phyloP scores from a whole-genome alignment of 768 basidiomycete genomes.

The Psilocybe tampanensis region DNA sequence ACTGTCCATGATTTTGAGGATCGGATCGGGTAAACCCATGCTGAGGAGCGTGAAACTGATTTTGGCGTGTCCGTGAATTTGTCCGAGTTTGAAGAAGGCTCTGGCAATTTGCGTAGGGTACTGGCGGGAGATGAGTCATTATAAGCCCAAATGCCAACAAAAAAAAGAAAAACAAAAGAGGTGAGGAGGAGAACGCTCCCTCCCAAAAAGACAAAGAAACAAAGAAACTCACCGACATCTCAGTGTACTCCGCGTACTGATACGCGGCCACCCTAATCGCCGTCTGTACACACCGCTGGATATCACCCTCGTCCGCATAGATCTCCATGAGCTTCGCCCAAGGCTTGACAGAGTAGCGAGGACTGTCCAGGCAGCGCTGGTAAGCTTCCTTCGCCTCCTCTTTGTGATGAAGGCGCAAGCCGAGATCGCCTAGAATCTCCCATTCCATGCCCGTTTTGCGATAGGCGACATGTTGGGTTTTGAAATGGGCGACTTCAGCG shows the following conservation, averaged over 20 bases:
- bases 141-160: slow-evolving; percentile 6
- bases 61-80: slow-evolving; percentile 91
- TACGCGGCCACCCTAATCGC: slow-evolving; percentile 94
- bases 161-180: slow-evolving; percentile 4
- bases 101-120: slow-evolving; percentile 91
- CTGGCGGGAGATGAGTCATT: slow-evolving; percentile 34
- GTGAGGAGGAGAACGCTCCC: too few species aligned
- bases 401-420: slow-evolving; percentile 91
- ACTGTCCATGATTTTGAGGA: slow-evolving; percentile 91
- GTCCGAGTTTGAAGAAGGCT: slow-evolving; percentile 91
- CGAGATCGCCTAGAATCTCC: slow-evolving; percentile 97
- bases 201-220: too few species aligned
- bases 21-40: slow-evolving; percentile 90
- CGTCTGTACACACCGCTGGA: slow-evolving; percentile 87
- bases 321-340: slow-evolving; percentile 94
- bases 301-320: slow-evolving; percentile 96
- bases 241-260: slow-evolving; percentile 86
- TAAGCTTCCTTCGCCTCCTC: slow-evolving; percentile 99
- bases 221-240: slow-evolving; percentile 70
- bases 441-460: slow-evolving; percentile 96
- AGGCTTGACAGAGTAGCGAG: slow-evolving; percentile 87
- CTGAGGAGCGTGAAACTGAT: slow-evolving; percentile 91
- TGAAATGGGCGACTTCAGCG: slow-evolving; percentile 98
- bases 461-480: slow-evolving; percentile 97
- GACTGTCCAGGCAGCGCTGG: slow-evolving; percentile 88